Evolutionary conservation across 169 alveolate genomes (phyloP), one percentile per base, ranked within the genome.

Genomic region (Plasmodium coatneyi): DNA sequence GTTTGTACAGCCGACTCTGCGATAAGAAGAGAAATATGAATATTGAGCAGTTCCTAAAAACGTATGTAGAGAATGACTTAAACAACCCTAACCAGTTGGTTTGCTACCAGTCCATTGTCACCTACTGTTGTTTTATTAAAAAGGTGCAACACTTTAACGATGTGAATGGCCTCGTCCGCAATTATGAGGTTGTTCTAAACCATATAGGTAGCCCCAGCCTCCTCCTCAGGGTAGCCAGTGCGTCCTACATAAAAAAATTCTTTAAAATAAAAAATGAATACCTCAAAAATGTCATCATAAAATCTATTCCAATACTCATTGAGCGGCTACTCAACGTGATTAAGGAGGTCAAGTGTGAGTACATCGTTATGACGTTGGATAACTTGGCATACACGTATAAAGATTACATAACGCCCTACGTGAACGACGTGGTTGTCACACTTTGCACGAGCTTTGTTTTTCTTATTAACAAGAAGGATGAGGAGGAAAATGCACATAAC

Each of bases 21-120:
- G 93, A 87, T 60, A 87, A 87, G 49, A 87, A 87, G 81, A 78
- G 93, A 76, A 87, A 87, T 25, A 87, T 87, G 93, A 87, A 87
- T 22, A 79, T 87, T 3, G 93, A 87, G 80, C 82, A 87, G 16
- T 87, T 87, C 78, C 81, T 87, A 78, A 87, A 87, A 32, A 56
- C 89, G 7, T 87, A 78, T 46, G 72, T 87, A n/a, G 93, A 87
- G 78, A 87, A 87, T 19, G 93, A 87, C 28, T 54, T 87, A 71
- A 76, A 87, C 46, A 87, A 86, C 28, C 93, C 93, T 0, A 87
- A 87, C 71, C 81, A 71, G 56, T 78, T 87, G 39, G 28, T 87
- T 4, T 87, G 93, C 5, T 87, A 87, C 49, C 93, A 87, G 70
- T 76, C 93, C 1, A 87, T 87, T 41, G 93, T 87, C 66, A 87